Base-by-base conservation (phyloP, 371 early-diverging fungal species). In the Blastocladiella emersonii region DNA sequence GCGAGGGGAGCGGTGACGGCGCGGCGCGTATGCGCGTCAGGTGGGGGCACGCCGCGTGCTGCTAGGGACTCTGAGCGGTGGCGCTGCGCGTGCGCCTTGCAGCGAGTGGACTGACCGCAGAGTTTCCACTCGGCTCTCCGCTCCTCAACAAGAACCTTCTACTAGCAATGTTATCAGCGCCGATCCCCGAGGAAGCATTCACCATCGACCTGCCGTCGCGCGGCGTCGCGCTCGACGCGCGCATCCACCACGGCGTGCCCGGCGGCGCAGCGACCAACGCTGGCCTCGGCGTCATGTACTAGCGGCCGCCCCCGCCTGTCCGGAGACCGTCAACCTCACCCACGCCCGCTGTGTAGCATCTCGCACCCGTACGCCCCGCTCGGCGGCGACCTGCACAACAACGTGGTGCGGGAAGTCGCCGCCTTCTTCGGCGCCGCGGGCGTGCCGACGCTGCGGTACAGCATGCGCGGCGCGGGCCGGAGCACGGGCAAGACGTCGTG, bases 341-440 rank as follows among this genome's bases (percentile, higher is more conserved):
- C 48, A 23, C 48, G 19, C 21, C 48, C 21, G 23, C 25, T 19
- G 1, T 7, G 6, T 34, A 62, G 62, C 41, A 35, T 62, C 41
- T 43, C 62, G 23, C 62, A 62, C 41, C 62, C 62, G 55, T 62
- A 62, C 62, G 62, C 17, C 12, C 62, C 57, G 13, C 41, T 62
- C 34, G 62, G 62, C 34, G 62, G 62, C 12, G 62, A 62, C 53
- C 55, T 62, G 25, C 27, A 59, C 55, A 45, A 62, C 55, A 30
- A 25, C n/a, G 62, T 62, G 15, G 41, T 62, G 4, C 49, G 49
- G 7, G 36, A 62, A n/a, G 32, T 62, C 44, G 34, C 55, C 25
- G 3, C 62, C 5, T 8, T 12, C 25, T 25, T 34, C 3, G 59
- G 13, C 27, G n/a, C 6, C 12, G 23, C 7, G 32, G 62, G 62